phyloP scores from a whole-genome alignment of 2,329 filamentous ascomycete genomes.

The Phyllosticta citrichinensis region DNA sequence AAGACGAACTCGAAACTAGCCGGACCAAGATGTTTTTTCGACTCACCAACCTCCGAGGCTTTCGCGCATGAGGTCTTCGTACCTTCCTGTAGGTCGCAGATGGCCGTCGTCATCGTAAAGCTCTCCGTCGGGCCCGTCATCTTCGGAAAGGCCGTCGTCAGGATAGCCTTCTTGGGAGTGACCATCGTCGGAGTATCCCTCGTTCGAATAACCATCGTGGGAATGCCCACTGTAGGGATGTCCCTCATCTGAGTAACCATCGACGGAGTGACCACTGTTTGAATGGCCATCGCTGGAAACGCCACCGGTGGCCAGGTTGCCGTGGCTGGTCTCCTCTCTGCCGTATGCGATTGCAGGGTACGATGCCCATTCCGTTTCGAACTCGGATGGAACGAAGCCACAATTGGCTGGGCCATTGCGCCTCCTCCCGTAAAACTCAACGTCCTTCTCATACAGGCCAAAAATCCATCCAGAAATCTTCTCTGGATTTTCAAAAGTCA shows the following conservation, averaged over 20 bases:
- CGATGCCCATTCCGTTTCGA: slow-evolving; percentile 18
- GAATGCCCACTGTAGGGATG: too few relatives aligned
- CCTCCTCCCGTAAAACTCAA: slow-evolving; percentile 21
- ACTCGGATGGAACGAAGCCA: slow-evolving; percentile 15
- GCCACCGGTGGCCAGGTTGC: too few relatives aligned
- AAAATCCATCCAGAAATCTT: slow-evolving; percentile 17
- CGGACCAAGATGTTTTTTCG: not conserved
- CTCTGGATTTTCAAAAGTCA: slow-evolving; percentile 18
- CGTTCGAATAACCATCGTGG: too few relatives aligned
- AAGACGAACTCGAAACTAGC: not conserved
- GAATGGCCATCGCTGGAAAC: too few relatives aligned
- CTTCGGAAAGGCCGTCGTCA: not conserved
- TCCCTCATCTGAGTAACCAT: too few relatives aligned
- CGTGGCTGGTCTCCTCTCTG: not conserved
- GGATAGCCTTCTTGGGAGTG: not conserved
- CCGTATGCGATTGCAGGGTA: not conserved
- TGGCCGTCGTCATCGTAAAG: not conserved
- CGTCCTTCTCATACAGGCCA: slow-evolving; percentile 17
- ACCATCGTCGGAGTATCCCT: not conserved
- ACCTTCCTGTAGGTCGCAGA: not conserved
- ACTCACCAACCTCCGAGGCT: not conserved
- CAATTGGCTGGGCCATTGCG: slow-evolving; percentile 15
- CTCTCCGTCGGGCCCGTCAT: not conserved
- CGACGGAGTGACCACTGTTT: too few relatives aligned
- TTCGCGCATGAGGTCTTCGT: not conserved